phyloP scores from a whole-genome alignment of 768 basidiomycete genomes.

The Boletales sp. region DNA sequence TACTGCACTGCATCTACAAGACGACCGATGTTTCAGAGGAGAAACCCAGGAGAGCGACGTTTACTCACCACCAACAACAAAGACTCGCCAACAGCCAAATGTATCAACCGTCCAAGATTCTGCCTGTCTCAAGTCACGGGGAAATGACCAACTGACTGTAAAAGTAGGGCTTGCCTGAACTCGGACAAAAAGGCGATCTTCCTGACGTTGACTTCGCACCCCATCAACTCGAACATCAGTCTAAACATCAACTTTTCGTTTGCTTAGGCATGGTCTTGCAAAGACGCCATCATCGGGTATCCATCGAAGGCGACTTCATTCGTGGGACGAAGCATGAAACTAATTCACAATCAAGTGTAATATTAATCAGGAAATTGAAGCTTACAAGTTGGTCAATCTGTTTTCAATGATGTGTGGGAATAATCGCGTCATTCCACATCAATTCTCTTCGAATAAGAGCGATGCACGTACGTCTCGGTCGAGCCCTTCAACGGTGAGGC shows the following conservation, averaged over 20 bases:
- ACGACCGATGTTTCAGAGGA: not conserved
- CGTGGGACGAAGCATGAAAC: conserved; percentile 11
- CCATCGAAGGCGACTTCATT: conserved; percentile 21
- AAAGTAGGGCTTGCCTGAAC: conserved; percentile 25
- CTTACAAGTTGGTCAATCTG: conserved; percentile 4
- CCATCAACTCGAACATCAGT: conserved; percentile 25
- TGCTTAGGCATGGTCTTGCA: conserved; percentile 4
- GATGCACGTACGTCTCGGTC: conserved; percentile 20
- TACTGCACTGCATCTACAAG: conserved; percentile 45
- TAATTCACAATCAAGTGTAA: not conserved
- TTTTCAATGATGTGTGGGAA: too few species aligned
- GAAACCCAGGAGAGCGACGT: not conserved
- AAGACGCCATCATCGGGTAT: conserved; percentile 9
- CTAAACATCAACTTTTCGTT: conserved; percentile 28
- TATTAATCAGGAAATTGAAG: not conserved
- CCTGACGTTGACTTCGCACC: conserved; percentile 29
- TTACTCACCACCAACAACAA: conserved; percentile 41
- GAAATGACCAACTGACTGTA: not conserved
- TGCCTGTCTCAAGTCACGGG: conserved; percentile 27
- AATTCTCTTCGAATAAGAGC: not conserved
- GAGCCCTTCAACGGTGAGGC: too few species aligned
- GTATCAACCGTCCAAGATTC: conserved; percentile 46
- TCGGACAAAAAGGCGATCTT: conserved; percentile 24
- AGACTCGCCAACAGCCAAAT: conserved; percentile 39
- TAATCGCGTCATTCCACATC: not conserved